Percentiles rank a stretch among this genome's conserved stretches.
Conservation (phyloP, 352 stramenopile species). For the Phytophthora podocarpi region DNA sequence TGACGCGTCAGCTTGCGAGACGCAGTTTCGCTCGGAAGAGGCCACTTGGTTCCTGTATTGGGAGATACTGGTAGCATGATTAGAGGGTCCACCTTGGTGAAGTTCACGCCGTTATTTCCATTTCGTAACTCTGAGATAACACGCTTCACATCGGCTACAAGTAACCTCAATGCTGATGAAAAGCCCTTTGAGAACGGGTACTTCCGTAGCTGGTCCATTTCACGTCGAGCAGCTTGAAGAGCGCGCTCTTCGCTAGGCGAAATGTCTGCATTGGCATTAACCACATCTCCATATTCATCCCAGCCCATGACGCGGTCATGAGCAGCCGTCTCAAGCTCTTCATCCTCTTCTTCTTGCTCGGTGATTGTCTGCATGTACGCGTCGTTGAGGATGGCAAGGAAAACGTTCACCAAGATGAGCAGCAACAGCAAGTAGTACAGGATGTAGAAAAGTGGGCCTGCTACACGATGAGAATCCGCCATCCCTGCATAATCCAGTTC, state of each 20-base stretch:
- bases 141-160: conserved; percentile 53
- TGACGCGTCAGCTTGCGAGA: conserved; percentile 59
- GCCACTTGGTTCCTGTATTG: not conserved
- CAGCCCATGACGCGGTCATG: conserved; percentile 21
- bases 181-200: conserved; percentile 72
- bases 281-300: conserved; percentile 30
- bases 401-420: conserved; percentile 76
- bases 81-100: conserved; percentile 62
- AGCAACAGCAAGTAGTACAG: conserved; percentile 73
- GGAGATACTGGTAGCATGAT: conserved; percentile 35
- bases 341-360: conserved; percentile 65
- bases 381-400: conserved; percentile 78
- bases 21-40: conserved; percentile 9
- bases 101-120: conserved; percentile 39
- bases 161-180: conserved; percentile 25
- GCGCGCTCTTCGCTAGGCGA: conserved; percentile 32
- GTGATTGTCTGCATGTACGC: conserved; percentile 74
- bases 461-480: conserved; percentile 42
- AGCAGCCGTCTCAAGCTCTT: conserved; percentile 33
- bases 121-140: conserved; percentile 48
- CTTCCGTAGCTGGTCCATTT: conserved; percentile 51
- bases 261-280: conserved; percentile 30
- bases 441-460: conserved; percentile 75
- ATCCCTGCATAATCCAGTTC: conserved; percentile 62
- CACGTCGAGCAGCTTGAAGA: conserved; percentile 27